Evolutionary conservation across 2,329 filamentous ascomycete genomes (phyloP).

Genomic region (Aureobasidium melanogenum): DNA sequence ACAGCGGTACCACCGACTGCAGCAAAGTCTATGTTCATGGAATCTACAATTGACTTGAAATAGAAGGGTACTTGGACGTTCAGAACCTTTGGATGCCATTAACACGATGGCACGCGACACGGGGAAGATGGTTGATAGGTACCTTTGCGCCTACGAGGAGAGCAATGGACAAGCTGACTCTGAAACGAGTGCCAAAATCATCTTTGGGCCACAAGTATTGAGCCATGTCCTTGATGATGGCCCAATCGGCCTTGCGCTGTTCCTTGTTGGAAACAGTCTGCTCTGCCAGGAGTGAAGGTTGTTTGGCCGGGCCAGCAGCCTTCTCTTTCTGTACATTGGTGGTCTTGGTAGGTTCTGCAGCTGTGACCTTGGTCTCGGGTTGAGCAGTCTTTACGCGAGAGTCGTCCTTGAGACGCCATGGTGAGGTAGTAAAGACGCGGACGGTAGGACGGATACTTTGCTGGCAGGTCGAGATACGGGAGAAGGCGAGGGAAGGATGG

Average conservation of each 20-base stretch:
- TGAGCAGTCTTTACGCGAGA: conserved; percentile 20
- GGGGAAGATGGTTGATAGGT: conserved; percentile 16
- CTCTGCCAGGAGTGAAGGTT: conserved; percentile 49
- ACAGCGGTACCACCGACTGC: conserved; percentile 78
- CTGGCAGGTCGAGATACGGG: conserved; percentile 7
- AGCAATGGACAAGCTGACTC: conserved; percentile 75
- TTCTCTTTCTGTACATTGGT: conserved; percentile 26
- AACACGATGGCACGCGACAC: conserved; percentile 15
- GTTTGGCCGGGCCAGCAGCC: conserved; percentile 14
- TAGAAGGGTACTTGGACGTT: conserved; percentile 99
- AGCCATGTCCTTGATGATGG: conserved; percentile 96
- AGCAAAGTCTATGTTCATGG: conserved; percentile 94
- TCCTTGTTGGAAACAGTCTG: conserved; percentile 64
- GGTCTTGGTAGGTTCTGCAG: conserved; percentile 25
- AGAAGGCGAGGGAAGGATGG: background rate
- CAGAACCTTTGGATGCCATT: conserved; percentile 48
- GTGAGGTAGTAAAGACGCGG: conserved; percentile 36
- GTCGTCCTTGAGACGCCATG: conserved; percentile 35
- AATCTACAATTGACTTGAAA: conserved; percentile 96
- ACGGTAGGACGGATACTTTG: conserved; percentile 2
- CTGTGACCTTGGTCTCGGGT: conserved; percentile 20
- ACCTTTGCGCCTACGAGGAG: conserved; percentile 83
- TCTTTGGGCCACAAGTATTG: conserved; percentile 93
- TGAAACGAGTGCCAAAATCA: conserved; percentile 69
- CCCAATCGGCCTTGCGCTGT: conserved; percentile 95